A percentile compares a stretch with the other conserved stretches of the same genome.
phyloP scores from a whole-genome alignment of 768 basidiomycete genomes.

The Hygrophoropsis aurantiaca region DNA sequence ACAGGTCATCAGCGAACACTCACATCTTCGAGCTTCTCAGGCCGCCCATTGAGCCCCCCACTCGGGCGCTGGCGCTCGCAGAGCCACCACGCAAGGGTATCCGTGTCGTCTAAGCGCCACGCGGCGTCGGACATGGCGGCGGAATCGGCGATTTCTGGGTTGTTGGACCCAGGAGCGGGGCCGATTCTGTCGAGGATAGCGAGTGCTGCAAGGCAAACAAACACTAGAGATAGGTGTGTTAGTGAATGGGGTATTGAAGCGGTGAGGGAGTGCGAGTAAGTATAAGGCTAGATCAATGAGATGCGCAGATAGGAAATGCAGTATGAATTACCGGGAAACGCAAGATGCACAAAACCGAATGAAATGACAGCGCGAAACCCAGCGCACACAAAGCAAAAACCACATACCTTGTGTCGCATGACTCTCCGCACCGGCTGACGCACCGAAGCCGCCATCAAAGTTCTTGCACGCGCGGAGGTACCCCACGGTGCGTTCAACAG shows the following conservation, averaged over 20 bases:
- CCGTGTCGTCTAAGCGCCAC: slow-evolving; percentile 64
- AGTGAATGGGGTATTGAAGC: no score
- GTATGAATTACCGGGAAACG: no score
- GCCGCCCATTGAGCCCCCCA: slow-evolving; percentile 95
- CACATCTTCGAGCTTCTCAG: slow-evolving; percentile 96
- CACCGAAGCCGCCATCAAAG: slow-evolving; percentile 96
- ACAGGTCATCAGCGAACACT: slow-evolving; percentile 25
- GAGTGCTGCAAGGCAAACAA: slow-evolving; percentile 83
- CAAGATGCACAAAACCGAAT: no score
- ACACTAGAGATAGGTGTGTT: no score
- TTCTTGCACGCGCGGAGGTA: slow-evolving; percentile 83
- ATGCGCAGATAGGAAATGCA: no score
- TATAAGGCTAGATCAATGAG: no score
- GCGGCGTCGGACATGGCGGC: no score
- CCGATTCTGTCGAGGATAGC: slow-evolving; percentile 86
- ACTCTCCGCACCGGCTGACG: slow-evolving; percentile 80
- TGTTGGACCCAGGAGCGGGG: no score
- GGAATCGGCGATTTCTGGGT: no score
- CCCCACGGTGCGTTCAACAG: slow-evolving; percentile 59
- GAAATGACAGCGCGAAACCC: no score
- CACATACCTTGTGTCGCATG: slow-evolving; percentile 84
- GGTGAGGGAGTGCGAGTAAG: no score
- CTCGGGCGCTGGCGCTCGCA: slow-evolving; percentile 90
- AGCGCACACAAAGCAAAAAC: no score
- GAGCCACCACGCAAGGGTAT: slow-evolving; percentile 91